Conservation (phyloP, 2,329 filamentous ascomycete genomes). For the Capronia americana region DNA sequence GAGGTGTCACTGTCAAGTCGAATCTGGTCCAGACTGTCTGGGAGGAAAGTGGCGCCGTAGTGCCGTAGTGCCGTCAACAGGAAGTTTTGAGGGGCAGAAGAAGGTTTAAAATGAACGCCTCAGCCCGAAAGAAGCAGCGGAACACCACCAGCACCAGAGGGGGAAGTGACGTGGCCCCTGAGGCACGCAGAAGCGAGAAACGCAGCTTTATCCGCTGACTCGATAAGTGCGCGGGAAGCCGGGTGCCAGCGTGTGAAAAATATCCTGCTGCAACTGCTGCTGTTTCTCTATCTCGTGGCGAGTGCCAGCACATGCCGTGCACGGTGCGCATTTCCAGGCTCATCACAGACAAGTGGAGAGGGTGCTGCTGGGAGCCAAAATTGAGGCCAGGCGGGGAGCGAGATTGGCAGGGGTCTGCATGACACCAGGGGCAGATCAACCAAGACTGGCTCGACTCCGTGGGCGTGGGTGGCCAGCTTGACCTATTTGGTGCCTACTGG, state of each 20-base stretch:
- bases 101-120: conserved; percentile 11
- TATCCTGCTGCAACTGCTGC: conserved; percentile 4
- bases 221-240: neutral
- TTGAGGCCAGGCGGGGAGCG: conserved; percentile 15
- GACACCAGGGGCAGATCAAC: conserved; percentile 24
- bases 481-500: neutral
- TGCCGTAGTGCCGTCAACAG: neutral
- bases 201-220: neutral
- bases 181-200: conserved; percentile 16
- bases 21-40: neutral
- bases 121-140: neutral
- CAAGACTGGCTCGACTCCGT: conserved; percentile 6
- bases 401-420: conserved; percentile 14
- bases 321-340: conserved; percentile 14
- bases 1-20: neutral
- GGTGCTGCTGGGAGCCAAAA: conserved; percentile 6
- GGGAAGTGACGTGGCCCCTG: conserved; percentile 11
- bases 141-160: conserved; percentile 1
- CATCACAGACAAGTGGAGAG: conserved; percentile 22
- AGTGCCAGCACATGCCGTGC: conserved; percentile 7
- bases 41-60: neutral
- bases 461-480: conserved; percentile 7
- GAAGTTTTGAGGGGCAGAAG: conserved; percentile 2
- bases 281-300: neutral
- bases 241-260: conserved; percentile 5